Conservation (phyloP, 1,284 basidiomycete species). For the Acaromyces ingoldii region DNA sequence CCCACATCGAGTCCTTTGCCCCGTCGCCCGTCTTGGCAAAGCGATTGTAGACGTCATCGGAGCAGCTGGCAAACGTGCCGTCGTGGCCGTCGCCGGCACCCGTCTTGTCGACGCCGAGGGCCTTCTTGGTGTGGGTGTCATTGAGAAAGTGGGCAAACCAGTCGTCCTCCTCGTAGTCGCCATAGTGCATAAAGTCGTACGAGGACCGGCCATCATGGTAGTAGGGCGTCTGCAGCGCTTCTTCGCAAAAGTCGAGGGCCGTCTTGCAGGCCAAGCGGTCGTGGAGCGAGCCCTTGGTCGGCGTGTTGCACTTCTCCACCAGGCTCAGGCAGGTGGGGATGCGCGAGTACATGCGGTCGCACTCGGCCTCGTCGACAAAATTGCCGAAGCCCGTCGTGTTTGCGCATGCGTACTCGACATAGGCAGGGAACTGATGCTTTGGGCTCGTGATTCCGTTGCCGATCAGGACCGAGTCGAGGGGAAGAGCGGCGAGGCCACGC, state of each 20-base stretch:
- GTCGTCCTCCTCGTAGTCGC: constrained; percentile 41
- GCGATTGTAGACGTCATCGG: constrained; percentile 36
- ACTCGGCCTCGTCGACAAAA: constrained; percentile 29
- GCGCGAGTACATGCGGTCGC: constrained; percentile 27
- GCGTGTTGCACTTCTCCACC: constrained; percentile 43
- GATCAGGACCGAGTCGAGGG: constrained; percentile 39
- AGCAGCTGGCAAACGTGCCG: constrained; percentile 45
- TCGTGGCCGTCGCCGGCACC: constrained; percentile 43
- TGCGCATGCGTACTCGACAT: constrained; percentile 44
- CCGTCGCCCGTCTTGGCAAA: constrained; percentile 48
- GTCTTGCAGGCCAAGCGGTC: constrained; percentile 30
- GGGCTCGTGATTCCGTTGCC: constrained; percentile 50
- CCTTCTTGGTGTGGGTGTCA: constrained; percentile 19
- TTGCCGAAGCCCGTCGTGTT: constrained; percentile 27
- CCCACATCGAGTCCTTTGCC: constrained; percentile 38
- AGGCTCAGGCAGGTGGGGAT: constrained; percentile 33
- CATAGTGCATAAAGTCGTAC: constrained; percentile 42
- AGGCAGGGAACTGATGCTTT: constrained; percentile 40
- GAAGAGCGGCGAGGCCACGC: constrained; percentile 34
- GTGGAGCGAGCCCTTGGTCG: constrained; percentile 14
- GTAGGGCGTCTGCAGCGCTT: constrained; percentile 32
- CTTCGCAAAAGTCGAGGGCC: constrained; percentile 39
- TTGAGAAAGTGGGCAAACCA: constrained; percentile 46
- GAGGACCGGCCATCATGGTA: constrained; percentile 26
- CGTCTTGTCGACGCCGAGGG: constrained; percentile 36